Base-by-base conservation (phyloP, 2,329 filamentous ascomycete genomes). In the Aureobasidium namibiae region DNA sequence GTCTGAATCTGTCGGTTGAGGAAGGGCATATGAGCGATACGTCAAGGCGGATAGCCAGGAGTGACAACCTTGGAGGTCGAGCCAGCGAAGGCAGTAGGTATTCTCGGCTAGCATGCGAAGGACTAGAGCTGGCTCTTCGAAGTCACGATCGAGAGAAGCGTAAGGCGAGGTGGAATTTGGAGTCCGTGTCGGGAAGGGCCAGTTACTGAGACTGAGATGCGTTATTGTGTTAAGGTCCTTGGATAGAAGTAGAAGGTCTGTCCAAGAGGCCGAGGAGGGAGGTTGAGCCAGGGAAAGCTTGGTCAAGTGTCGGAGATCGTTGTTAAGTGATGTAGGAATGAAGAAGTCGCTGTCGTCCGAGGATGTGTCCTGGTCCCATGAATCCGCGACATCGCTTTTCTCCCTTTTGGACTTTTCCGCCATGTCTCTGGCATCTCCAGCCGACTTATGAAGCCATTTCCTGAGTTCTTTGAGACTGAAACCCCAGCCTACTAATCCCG, bases 201-300 rank as follows among this genome's bases (percentile, higher is more conserved):
- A 87, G 67, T 83, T 76, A 2, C 83, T 82, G 2, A 87, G 74
- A 0, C 83, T 86, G 2, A 87, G 73, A 63, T 86, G 83, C 0
- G 82, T 85, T 24, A 87, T 67, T 3, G 76, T 82, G n/a, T 79
- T 74, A 0, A 83, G 69, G 26, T 80, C 74, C 0, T 77, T 74
- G 0, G 82, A 74, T 1, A 86, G 67, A 1, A 72, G 69, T 2
- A 86, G 71, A 2, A 87, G 73, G 5, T 79, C 75, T 14, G 74
- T 69, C 83, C 83, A 87, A 11, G 75, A 81, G 1, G 77, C 76
- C 24, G 72, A 72, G 2, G 68, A 61, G 4, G 73, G 72, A 3
- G 79, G 80, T 56, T 82, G 74, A 1, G 82, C 80, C 1, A 86
- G 75, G 2, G 81, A 85, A 7, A 86, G 74, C 59, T 80, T 81